These are phyloP conservation scores for Lotus japonicus DNA, from an alignment of 306 rosid genomes.

Conservation along the genomic window DNA sequence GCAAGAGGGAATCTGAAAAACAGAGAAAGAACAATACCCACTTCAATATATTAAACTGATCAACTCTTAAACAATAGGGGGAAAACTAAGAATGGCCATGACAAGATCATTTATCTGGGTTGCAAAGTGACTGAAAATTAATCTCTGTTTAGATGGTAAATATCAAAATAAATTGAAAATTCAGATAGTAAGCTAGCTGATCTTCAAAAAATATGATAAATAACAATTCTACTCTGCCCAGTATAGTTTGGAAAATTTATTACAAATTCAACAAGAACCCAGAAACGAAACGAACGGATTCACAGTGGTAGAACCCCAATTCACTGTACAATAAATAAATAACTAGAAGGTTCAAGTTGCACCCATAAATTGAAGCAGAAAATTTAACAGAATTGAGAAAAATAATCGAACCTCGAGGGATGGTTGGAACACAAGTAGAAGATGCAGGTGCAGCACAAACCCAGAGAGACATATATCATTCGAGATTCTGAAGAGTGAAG, in stretches of 20 bases:
- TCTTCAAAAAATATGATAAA: conserved; percentile 4
- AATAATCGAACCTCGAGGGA: neutral
- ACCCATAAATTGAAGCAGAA: neutral
- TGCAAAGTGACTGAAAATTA: neutral
- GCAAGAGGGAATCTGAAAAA: conserved; percentile 20
- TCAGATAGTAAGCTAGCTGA: neutral
- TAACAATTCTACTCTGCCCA: neutral
- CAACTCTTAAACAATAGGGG: neutral
- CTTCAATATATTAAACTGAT: conserved; percentile 5
- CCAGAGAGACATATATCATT: neutral
- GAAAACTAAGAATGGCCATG: neutral
- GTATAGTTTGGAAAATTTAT: neutral
- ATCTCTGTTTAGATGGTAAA: neutral
- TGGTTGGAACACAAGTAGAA: neutral
- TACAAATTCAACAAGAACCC: neutral
- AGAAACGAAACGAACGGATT: neutral
- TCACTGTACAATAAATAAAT: conserved; percentile 1
- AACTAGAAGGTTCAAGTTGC: too few relatives aligned
- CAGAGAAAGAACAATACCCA: neutral
- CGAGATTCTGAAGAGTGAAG: neutral
- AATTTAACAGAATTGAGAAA: neutral
- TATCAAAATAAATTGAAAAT: neutral
- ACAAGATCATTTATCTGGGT: neutral
- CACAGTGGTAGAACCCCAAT: neutral
- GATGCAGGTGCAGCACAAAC: neutral